Evolutionary conservation across 2,329 filamentous ascomycete species (phyloP), one percentile per base, ranked within the genome.

Genomic region (Colletotrichum lindemuthianum): DNA sequence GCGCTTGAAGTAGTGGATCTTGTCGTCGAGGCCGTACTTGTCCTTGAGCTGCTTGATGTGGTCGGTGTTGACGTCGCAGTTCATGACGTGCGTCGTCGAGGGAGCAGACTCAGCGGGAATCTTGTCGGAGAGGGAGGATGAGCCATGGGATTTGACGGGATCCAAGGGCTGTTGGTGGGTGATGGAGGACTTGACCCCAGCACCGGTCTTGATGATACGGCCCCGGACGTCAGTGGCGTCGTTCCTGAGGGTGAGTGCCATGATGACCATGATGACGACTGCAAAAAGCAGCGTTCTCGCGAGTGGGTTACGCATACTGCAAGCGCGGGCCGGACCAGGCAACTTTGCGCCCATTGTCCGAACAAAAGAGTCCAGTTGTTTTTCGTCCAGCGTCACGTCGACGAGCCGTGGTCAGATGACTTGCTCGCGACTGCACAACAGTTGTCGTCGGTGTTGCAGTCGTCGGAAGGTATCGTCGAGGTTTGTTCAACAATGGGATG

Each of bases 1-100:
- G 59, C 85, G 80, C 74, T 84, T 84, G 63, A 81, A 78, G 75
- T 87, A 87, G 68, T 87, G 81, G 68, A 87, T 83, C 43, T 77
- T 78, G 44, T 84, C 79, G 32, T 79, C 76, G 11, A 88, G 77
- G 9, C 76, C 73, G 69, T 84, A 84, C 66, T 78, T 80, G 33
- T 81, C 70, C 69, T 82, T 79, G 60, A 86, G 70, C 6, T 77
- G 72, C 52, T 75, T 74, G 60, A 87, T 77, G 56, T 81, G 78
- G 11, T 78, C 76, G 45, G 76, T 75, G 71, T 87, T 81, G 61
- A 84, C 74, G 66, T 77, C 77, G 74, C 85, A 88, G 69, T 84
- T 77, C 79, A 84, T 81, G 16, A 75, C 68, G 59, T 77, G 74
- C 9, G 64, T 69, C 8, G 69, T 60, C 1, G 68, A 49, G 8